Evolutionary conservation across 768 basidiomycete species (phyloP).

Genomic region (Rhizopogon salebrosus): DNA sequence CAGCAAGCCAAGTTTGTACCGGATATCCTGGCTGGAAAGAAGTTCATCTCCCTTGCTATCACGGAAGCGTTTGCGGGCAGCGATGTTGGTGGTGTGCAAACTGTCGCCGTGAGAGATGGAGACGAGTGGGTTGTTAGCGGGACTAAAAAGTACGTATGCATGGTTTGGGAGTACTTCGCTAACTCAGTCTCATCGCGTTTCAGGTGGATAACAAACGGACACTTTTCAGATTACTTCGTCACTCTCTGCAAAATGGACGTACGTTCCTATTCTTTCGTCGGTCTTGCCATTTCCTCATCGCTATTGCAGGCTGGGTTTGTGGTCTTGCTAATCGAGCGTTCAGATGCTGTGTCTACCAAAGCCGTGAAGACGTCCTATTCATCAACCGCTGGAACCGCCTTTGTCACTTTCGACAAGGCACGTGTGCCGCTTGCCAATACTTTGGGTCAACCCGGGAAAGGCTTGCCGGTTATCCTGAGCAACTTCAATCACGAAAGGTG

Average conservation of each 20-base stretch:
- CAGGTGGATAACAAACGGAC: conserved; percentile 90
- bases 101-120: conserved; percentile 80
- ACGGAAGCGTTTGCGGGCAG: conserved; percentile 92
- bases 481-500: conserved; percentile 91
- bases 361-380: conserved; percentile 94
- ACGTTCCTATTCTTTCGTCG: conserved; percentile 7
- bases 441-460: conserved; percentile 81
- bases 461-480: conserved; percentile 76
- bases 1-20: conserved; percentile 67
- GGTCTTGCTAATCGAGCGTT: conserved; percentile 71
- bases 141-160: conserved; percentile 72
- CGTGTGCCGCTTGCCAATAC: conserved; percentile 84
- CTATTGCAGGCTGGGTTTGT: conserved; percentile 56
- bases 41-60: conserved; percentile 86
- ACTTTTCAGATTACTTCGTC: conserved; percentile 81
- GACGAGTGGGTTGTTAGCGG: conserved; percentile 86
- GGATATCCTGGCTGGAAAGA: conserved; percentile 70
- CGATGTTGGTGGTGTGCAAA: conserved; percentile 81
- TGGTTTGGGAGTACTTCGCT: not conserved
- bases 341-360: conserved; percentile 73
- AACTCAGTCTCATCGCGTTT: conserved; percentile 4
- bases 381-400: conserved; percentile 84
- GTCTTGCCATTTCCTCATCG: not conserved
- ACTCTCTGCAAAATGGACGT: conserved; percentile 73
- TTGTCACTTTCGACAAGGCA: conserved; percentile 73